These are phyloP conservation scores for Gracilariopsis chorda DNA, from an alignment of 23 red algal genomes.

Conservation along the genomic window DNA sequence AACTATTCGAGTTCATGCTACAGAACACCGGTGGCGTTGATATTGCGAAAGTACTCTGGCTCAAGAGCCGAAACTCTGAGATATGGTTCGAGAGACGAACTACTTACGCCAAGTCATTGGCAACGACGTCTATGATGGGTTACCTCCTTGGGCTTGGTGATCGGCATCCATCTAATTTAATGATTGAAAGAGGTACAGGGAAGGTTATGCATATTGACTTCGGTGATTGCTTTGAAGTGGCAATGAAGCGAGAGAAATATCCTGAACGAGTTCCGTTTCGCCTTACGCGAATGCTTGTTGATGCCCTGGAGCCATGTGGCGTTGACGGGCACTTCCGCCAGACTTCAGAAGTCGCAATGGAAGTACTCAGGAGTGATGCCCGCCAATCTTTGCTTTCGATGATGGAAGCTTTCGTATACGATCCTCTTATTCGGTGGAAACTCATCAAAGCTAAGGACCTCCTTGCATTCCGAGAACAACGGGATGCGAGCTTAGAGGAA, in stretches of 20 bases:
- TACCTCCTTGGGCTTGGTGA: conserved; percentile 97
- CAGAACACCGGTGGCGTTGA: conserved; percentile 88
- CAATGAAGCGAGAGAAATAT: conserved; percentile 94
- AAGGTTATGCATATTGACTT: conserved; percentile 98
- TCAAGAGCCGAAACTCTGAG: conserved; percentile 93
- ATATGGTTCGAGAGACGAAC: conserved; percentile 97
- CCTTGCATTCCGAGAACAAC: background rate
- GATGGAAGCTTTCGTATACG: conserved; percentile 99
- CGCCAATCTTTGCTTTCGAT: conserved; percentile 89
- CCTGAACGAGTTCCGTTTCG: conserved; percentile 96
- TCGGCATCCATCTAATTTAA: conserved; percentile 95
- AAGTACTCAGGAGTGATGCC: conserved; percentile 66
- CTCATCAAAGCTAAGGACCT: conserved; percentile 68
- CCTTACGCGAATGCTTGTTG: conserved; percentile 95
- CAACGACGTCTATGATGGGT: conserved; percentile 95
- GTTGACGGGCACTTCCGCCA: conserved; percentile 91
- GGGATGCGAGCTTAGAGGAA: background rate
- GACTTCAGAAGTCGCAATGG: conserved; percentile 82
- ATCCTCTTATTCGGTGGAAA: conserved; percentile 91
- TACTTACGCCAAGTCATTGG: conserved; percentile 89
- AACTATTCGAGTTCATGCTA: conserved; percentile 94
- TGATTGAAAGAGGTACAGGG: conserved; percentile 89
- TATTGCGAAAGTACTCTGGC: conserved; percentile 88
- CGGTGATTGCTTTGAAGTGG: conserved; percentile 99
- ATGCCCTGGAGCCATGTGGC: conserved; percentile 90